A percentile compares a stretch with the other conserved stretches of the same genome.
Evolutionary conservation across 768 basidiomycete species (phyloP).

Genomic region (Phallus indusiatus): DNA sequence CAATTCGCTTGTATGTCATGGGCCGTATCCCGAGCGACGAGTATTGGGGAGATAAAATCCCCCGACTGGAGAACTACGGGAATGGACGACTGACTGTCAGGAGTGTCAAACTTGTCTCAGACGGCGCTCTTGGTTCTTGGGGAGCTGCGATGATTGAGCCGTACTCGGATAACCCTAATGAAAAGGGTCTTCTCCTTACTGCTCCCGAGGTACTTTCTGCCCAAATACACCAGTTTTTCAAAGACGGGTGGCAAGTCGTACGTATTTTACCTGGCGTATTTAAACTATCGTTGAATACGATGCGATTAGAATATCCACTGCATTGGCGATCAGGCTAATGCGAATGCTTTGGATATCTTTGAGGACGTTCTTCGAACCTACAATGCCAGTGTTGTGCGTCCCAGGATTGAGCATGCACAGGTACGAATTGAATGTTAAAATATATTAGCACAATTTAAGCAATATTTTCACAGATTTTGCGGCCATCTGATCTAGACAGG

Average conservation of each 20-base stretch:
- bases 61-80: slow-evolving; percentile 54
- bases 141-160: slow-evolving; percentile 84
- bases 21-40: slow-evolving; percentile 42
- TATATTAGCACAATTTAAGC: not conserved
- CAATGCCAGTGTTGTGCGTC: slow-evolving; percentile 43
- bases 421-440: slow-evolving; percentile 46
- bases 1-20: slow-evolving; percentile 33
- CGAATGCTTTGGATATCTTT: slow-evolving; percentile 74
- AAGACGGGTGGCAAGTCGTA: slow-evolving; percentile 79
- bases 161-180: slow-evolving; percentile 71
- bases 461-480: not conserved
- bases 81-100: slow-evolving; percentile 59
- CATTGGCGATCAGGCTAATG: slow-evolving; percentile 84
- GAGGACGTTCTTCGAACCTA: slow-evolving; percentile 49
- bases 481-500: not conserved
- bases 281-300: not conserved
- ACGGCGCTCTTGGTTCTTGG: slow-evolving; percentile 89
- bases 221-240: slow-evolving; percentile 54
- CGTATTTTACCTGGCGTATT: slow-evolving; percentile 18
- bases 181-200: slow-evolving; percentile 58
- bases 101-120: slow-evolving; percentile 65
- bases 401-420: slow-evolving; percentile 90
- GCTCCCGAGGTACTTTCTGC: slow-evolving; percentile 41
- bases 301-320: slow-evolving; percentile 69
- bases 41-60: slow-evolving; percentile 59